Evolutionary conservation across 2,329 filamentous ascomycete species (phyloP), one percentile per base, ranked within the genome.

Genomic region (Dothistroma pini): DNA sequence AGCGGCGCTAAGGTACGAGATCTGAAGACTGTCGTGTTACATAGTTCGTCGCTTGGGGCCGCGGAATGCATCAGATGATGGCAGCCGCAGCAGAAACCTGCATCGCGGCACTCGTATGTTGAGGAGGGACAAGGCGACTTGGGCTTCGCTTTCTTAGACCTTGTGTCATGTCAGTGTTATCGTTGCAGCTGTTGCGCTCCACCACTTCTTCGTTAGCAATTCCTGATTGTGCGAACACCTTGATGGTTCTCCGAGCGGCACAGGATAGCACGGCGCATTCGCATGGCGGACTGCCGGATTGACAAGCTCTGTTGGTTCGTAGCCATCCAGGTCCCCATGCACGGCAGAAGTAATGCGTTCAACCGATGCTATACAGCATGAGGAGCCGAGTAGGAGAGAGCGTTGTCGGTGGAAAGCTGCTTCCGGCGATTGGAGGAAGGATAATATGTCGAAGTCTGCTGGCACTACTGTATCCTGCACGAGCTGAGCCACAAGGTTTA

Each of bases 71-170:
- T 16, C 12, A 21, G 52, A 54, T 34, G 22, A 14, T 54, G 22
- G 32, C 35, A 29, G 53, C 9, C 35, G n/a, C 21, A 48, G 54
- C 25, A 44, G n/a, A 48, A 38, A 44, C 48, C 48, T 34, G 54
- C 41, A 19, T 48, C 29, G 14, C 38, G 52, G 56, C 48, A 35
- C 41, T 44, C 25, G 29, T n/a, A 41, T 53, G 47, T 58, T 58
- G 56, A 34, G n/a, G 19, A 38, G 22, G 19, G 21, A 32, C 32
- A 52, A 44, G 47, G 47, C 56, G 52, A 44, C 31, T 38, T 41
- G 56, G 32, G 22, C 51, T n/a, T 32, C 51, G 25, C 29, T 19
- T 21, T 31, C 7, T 51, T 29, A 19, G 2, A n/a, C 31, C 16
- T 21, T 35, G n/a, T 32, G 11, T 9, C 32, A 38, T 44, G 53